Evolutionary conservation across 2,329 filamentous ascomycete species (phyloP).

Genomic region (Colletotrichum chlorophyti): DNA sequence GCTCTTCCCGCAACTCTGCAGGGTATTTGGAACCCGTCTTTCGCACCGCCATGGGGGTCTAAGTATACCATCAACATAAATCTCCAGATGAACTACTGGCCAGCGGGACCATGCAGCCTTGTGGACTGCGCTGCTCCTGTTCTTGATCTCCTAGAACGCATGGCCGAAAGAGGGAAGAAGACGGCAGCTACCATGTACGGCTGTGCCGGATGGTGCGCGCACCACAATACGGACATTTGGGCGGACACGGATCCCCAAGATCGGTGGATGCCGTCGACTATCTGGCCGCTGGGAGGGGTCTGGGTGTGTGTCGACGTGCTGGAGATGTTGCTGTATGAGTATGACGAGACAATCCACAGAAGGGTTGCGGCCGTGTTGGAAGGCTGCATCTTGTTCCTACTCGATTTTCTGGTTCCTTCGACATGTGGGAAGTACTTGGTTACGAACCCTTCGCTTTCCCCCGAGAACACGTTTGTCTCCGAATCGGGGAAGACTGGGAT

Average conservation of each 20-base stretch:
- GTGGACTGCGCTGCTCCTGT: constrained; percentile 22
- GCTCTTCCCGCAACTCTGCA: constrained; percentile 50
- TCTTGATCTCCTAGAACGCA: constrained; percentile 40
- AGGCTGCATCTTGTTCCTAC: constrained; percentile 38
- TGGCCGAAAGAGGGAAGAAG: constrained; percentile 40
- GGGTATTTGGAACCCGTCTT: constrained; percentile 50
- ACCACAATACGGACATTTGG: constrained; percentile 47
- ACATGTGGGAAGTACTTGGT: constrained; percentile 34
- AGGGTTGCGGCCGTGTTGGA: constrained; percentile 36
- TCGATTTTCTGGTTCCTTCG: constrained; percentile 35
- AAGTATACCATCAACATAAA: constrained; percentile 55
- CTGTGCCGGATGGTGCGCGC: constrained; percentile 40
- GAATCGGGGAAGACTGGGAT: constrained; percentile 43
- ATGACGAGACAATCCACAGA: constrained; percentile 35
- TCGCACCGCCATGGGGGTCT: constrained; percentile 46
- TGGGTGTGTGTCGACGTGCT: constrained; percentile 49
- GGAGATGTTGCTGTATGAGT: constrained; percentile 44
- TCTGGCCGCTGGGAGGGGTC: constrained; percentile 48
- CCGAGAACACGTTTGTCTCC: constrained; percentile 34
- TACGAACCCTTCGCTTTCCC: constrained; percentile 36
- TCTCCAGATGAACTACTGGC: constrained; percentile 50
- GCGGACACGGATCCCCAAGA: constrained; percentile 43
- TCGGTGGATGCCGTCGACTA: constrained; percentile 38
- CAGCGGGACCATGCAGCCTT: constrained; percentile 28
- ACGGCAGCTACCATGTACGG: constrained; percentile 42